Evolutionary conservation across 2,329 filamentous ascomycete genomes (phyloP), one percentile per base, ranked within the genome.

Genomic region (Lasiodiplodia sp.): DNA sequence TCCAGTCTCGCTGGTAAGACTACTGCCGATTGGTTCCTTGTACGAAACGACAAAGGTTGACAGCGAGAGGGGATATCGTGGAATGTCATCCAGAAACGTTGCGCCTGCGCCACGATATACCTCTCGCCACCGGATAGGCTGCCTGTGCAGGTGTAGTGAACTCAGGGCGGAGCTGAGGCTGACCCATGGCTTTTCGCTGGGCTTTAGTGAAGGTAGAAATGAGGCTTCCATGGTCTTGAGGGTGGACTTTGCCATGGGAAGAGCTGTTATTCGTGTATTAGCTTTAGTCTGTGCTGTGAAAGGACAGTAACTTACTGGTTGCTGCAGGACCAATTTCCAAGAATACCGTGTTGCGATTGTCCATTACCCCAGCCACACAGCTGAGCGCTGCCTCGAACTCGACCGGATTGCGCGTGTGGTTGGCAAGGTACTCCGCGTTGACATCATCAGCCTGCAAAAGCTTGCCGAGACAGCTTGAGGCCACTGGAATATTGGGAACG

Each of bases 181-280:
- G 4, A 8, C 58, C 58, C 58, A 63, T 0, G 58, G 40, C 38
- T 37, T 37, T 4, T 63, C 58, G 14, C 10, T 21, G 2, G 52
- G 4, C 16, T 62, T 67, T n/a, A 67, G 5, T 1, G 66, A 67
- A 11, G 66, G 38, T 2, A 67, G 7, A 28, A 37, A 56, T 0
- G 34, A 7, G 2, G 31, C 34, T 11, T 44, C 47, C 4, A 11
- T 44, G 2, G 63, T 7, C 28, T 62, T 68, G n/a, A 68, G n/a
- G 3, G 66, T 68, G 7, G 66, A 56, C 25, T 53, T 68, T 6
- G 64, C 12, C 66, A 68, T 68, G 18, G 66, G 66, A 34, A 68
- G 21, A 11, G 66, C 53, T 68, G 18, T 34, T 2, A 16, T 16
- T 2, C 14, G 14, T 44, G 38, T 68, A 5, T 37, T 25, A 37